Evolutionary conservation across 139 green algal species (phyloP).

Genomic region (Chlamydomonas sphaeroides): DNA sequence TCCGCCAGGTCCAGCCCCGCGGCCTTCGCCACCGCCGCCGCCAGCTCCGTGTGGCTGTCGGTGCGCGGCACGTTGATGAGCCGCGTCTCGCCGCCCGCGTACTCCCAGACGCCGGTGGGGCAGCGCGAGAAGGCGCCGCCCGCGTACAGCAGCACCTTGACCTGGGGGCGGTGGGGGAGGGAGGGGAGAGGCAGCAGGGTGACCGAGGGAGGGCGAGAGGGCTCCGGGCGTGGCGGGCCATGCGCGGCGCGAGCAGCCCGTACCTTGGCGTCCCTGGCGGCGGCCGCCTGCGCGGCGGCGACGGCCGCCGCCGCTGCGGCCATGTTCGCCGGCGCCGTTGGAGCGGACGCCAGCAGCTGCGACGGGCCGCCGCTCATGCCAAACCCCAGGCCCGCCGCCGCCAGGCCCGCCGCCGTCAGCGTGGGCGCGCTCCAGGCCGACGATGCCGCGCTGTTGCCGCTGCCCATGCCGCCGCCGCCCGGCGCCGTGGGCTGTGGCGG

Average conservation of each 20-base stretch:
- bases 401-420: slow-evolving; percentile 8
- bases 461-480: background rate
- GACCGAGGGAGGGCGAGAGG: background rate
- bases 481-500: background rate
- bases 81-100: slow-evolving; percentile 75
- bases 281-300: background rate
- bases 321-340: background rate
- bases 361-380: background rate
- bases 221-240: background rate
- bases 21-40: background rate
- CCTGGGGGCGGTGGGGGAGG: slow-evolving; percentile 21
- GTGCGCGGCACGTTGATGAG: slow-evolving; percentile 58
- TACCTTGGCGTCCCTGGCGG: background rate
- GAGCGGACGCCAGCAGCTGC: background rate
- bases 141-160: slow-evolving; percentile 53
- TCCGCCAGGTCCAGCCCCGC: background rate
- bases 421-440: slow-evolving; percentile 11
- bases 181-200: background rate
- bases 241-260: too few species aligned
- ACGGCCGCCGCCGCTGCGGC: background rate
- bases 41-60: background rate
- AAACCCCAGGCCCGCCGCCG: background rate
- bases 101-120: slow-evolving; percentile 32
- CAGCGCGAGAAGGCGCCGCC: slow-evolving; percentile 42
- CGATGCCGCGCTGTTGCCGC: background rate